Conservation (phyloP, 345 rosid genomes). For the Dipteronia dyeriana region DNA sequence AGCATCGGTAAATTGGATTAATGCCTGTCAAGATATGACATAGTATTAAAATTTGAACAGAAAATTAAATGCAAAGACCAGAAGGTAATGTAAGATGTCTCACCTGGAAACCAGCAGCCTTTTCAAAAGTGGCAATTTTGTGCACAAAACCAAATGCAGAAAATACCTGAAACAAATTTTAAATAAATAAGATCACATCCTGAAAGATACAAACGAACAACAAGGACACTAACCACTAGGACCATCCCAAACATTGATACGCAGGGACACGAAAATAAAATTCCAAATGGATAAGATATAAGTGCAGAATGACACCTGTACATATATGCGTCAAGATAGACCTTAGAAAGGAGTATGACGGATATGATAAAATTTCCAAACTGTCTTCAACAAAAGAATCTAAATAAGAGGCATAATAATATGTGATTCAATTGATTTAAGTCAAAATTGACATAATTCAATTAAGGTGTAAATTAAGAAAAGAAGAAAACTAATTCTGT, state of each 20-base stretch:
- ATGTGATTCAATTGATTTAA: slow-evolving; percentile 55
- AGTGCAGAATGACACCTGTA: slow-evolving; percentile 88
- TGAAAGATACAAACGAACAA: slow-evolving; percentile 10
- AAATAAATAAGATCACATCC: slow-evolving; percentile 22
- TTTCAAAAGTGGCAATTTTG: slow-evolving; percentile 96
- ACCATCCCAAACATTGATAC: slow-evolving; percentile 30
- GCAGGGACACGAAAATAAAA: slow-evolving; percentile 27
- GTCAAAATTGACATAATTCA: slow-evolving; percentile 35
- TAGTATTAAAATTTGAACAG: slow-evolving; percentile 19
- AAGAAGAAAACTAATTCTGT: slow-evolving; percentile 12
- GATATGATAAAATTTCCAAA: slow-evolving; percentile 71
- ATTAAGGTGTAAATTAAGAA: slow-evolving; percentile 22
- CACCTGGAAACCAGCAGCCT: slow-evolving; percentile 97
- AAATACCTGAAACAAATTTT: slow-evolving; percentile 68
- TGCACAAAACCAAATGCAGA: slow-evolving; percentile 98
- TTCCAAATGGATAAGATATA: slow-evolving; percentile 48
- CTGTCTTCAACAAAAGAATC: slow-evolving; percentile 69
- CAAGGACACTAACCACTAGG: not conserved
- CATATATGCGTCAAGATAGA: slow-evolving; percentile 68
- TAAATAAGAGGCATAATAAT: slow-evolving; percentile 69
- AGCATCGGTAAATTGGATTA: slow-evolving; percentile 88
- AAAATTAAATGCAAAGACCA: slow-evolving; percentile 7
- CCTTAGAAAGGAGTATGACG: slow-evolving; percentile 76
- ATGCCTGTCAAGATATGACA: slow-evolving; percentile 55
- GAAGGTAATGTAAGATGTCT: slow-evolving; percentile 25